Base-by-base conservation (phyloP, 208 protist genomes). In the Angomonas deanei region DNA sequence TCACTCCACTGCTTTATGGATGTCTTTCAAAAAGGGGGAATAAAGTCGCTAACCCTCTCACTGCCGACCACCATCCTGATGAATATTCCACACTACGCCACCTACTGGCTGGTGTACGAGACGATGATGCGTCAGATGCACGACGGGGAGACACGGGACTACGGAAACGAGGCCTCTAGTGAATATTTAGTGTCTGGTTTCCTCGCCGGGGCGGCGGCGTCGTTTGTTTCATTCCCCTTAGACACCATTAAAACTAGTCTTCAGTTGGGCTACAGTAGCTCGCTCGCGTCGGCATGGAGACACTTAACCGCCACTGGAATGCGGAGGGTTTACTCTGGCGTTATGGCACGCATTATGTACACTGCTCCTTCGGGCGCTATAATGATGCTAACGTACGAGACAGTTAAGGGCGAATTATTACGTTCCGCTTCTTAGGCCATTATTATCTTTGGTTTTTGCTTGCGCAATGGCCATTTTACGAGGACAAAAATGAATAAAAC, bases 51-150 rank as follows among this genome's bases (percentile, higher is more conserved):
- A 38, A 94, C 91, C 55, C 42, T 86, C 11, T 97, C 93, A 0
- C 80, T 94, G 47, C 87, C 93, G 17, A 97, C 94, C 8, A 97
- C 94, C 13, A 61, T 97, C 26, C 39, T 81, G 4, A 97, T 98
- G 92, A 97, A 97, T 64, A 68, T 97, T 15, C 96, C 96, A 11
- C 91, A 97, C 68, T 87, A 88, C 61, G 78, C 76, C n/a, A 70
- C 87, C 1, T 95, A 98, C 74, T 97, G 95, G 87, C 68, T 95
- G 13, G 76, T 91, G 15, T 98, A 98, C 72, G 93, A 97, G 62
- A 57, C 70, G 1, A 73, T 86, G 34, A 61, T 89, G 33, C 33
- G 64, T 2, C 74, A 60, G 23, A 46, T 80, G 10, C 46, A 62
- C 48, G 69, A 66, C 30, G 78, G 80, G 24, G 38, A 66, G 2